Percentiles rank a stretch among this genome's conserved stretches.
Conservation (phyloP, 345 rosid genomes). For the Syzygium oleosum region DNA sequence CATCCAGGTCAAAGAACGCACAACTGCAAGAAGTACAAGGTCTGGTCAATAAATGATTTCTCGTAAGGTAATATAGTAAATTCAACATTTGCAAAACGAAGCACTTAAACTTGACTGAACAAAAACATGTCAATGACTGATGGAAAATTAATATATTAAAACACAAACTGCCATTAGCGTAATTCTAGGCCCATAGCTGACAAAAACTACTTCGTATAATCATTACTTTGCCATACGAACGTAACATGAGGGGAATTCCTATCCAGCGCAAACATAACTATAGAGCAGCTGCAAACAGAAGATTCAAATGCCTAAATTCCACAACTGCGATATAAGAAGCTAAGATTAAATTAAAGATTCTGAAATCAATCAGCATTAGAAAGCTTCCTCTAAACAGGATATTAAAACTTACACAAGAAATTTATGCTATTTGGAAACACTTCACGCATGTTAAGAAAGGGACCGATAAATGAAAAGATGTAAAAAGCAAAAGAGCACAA, state of each 20-base stretch:
- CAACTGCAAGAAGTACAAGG: constrained; percentile 32
- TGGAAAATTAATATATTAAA: neutral
- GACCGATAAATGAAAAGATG: neutral
- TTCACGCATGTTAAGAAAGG: neutral
- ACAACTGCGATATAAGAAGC: neutral
- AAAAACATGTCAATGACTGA: neutral
- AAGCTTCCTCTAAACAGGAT: neutral
- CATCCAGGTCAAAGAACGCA: constrained; percentile 79
- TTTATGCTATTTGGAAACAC: neutral
- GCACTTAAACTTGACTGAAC: neutral
- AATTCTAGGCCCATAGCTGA: neutral
- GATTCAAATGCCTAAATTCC: neutral
- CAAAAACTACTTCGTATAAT: neutral
- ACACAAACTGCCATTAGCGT: neutral
- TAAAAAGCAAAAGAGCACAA: neutral
- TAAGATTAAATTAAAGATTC: neutral
- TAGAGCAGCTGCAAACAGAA: neutral
- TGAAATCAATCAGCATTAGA: neutral
- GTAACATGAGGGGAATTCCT: neutral
- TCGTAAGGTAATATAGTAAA: neutral
- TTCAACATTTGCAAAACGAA: neutral
- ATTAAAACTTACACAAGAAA: neutral
- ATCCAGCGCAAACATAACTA: neutral
- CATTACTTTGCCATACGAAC: neutral
- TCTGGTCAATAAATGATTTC: neutral